phyloP scores from a whole-genome alignment of 2,329 filamentous ascomycete genomes.

The Capronia epimyces region DNA sequence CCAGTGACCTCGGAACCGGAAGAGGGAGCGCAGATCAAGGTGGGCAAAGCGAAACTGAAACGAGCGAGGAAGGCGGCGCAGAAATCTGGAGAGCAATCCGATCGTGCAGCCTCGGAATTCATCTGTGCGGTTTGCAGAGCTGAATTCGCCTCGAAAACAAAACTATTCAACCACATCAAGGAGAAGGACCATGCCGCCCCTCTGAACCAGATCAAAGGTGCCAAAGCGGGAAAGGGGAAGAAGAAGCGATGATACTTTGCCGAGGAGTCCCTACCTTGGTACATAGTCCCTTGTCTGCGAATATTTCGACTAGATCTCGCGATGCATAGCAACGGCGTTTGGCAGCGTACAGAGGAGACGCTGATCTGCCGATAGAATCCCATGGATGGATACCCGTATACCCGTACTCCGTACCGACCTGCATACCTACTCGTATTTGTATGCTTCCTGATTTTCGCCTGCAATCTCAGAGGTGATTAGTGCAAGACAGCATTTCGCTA shows the following conservation, averaged over 20 bases:
- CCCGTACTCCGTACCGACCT: no score
- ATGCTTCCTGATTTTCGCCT: no score
- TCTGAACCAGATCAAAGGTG: conserved; percentile 17
- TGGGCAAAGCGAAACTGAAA: conserved; percentile 52
- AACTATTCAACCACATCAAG: conserved; percentile 68
- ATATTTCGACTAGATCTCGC: neutral
- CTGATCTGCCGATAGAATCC: no score
- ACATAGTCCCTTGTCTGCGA: no score
- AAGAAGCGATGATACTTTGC: conserved; percentile 17
- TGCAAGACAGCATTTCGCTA: no score
- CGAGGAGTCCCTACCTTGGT: neutral
- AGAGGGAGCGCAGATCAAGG: conserved; percentile 31
- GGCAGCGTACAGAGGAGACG: neutral
- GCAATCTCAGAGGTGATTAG: no score
- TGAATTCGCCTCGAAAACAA: conserved; percentile 67
- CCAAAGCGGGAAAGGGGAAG: conserved; percentile 27
- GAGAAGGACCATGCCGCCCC: conserved; percentile 58
- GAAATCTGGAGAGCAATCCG: conserved; percentile 23
- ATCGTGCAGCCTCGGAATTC: conserved; percentile 39
- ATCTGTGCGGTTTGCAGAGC: conserved; percentile 75
- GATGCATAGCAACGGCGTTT: conserved; percentile 18
- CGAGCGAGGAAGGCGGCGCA: conserved; percentile 47
- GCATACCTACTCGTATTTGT: no score
- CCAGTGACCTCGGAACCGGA: conserved; percentile 24
- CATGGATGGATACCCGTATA: no score